Evolutionary conservation across 306 rosid genomes (phyloP), one percentile per base, ranked within the genome.

Genomic region (Cucumis sativus): DNA sequence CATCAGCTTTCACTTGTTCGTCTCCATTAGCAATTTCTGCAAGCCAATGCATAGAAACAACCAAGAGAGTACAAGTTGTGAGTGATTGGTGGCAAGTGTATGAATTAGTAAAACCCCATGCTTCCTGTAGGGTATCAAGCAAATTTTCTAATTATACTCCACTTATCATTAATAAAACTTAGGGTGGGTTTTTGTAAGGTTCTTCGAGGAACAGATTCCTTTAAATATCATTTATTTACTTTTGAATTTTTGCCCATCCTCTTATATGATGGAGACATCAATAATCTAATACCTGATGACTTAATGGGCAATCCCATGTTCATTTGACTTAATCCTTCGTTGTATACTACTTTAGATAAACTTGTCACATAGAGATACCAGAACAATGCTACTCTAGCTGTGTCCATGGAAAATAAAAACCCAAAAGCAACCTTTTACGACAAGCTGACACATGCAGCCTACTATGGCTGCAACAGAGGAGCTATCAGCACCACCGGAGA

Each of bases 401-500:
- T 40, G 25, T 13, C 39, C 35, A 13, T 43, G 62, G 67, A 66
- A 37, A 56, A 75, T 68, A 75, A 75, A 12, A 49, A 72, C 61
- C 14, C 55, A 74, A 41, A 45, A 70, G 8, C 9, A 67, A 91
- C 99, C 99, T 88, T 92, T 89, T 79, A 92, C 88, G 41, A 95
- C 96, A 84, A 95, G 92, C 79, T 95, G 98, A 82, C 97, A 95
- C 99, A 92, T 91, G 89, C 93, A 92, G 69, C 98, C 98, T 80
- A 92, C 99, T 81, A 95, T 90, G 16, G 97, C 97, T 77, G 99
- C 98, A 15, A 95, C 99, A 49, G 98, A 82, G 54, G 97, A 95
- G 89, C 98, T 92, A 86, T 95, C 99, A 64, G 99, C 99, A 79
- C 99, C 99, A 77, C 99, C 99, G 59, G 97, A 95, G 76, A 95